Evolutionary conservation across 2,329 filamentous ascomycete species (phyloP), one percentile per base, ranked within the genome.

Genomic region (Coleophoma cylindrospora): DNA sequence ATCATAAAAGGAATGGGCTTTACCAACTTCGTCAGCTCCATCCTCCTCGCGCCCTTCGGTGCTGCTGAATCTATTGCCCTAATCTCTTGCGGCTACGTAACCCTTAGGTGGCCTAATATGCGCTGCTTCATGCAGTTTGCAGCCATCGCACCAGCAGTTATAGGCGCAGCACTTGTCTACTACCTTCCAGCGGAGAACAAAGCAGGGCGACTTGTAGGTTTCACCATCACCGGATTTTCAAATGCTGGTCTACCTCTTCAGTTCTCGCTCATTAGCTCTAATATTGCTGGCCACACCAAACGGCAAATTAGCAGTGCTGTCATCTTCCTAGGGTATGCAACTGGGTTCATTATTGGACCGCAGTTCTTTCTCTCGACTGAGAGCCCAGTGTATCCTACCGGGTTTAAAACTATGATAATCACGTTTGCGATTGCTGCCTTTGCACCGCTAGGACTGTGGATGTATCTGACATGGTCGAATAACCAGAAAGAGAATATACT

Each of bases 201-300:
- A 13, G 36, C 22, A 34, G 43, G 27, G 17, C 43, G 43, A 17
- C 32, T 34, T 27, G 36, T 34, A 7, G 43, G 22, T 12, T 46
- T 46, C 34, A 17, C 22, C n/a, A 33, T 46, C 36, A 46, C 43
- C 27, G 33, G 33, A 21, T 46, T 46, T 19, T 17, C 43, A 3
- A 46, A 46, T 19, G 27, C 22, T 6, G 34, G 22, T 9, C 33
- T 17, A 11, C 43, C 43, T n/a, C 13, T 46, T 14, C 43, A 34
- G 13, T 46, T 49, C 12, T 38, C 54, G 80, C 79, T 1, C 80
- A 76, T 2, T 84, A 84, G 57, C 5, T 80, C 77, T 19, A 87
- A 87, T 63, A 85, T 80, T 1, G 83, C 72, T 0, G 84, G 84
- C 9, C 77, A 75, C 13, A 85, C 82, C 2, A 86, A 87, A 65